Percentiles rank a stretch among this genome's conserved stretches.
Evolutionary conservation across 169 alveolate genomes (phyloP).

Genomic region (Toxoplasma gondii): DNA sequence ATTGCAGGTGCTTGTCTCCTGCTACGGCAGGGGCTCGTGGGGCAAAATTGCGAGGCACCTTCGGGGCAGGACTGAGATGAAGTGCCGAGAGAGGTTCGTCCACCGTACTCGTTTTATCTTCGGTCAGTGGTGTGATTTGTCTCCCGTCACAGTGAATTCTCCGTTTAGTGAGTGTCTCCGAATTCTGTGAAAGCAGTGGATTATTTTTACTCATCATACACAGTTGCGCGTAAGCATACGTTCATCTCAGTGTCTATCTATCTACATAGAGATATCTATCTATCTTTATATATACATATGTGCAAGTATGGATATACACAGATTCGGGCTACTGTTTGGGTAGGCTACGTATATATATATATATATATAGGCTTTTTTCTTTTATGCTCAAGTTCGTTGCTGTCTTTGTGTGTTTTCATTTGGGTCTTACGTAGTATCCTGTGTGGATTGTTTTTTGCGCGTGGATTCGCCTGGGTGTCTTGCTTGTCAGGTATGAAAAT

Average conservation of each 20-base stretch:
- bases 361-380: background rate
- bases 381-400: too few relatives aligned
- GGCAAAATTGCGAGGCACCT: conserved; percentile 70
- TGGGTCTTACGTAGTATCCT: too few relatives aligned
- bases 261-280: background rate
- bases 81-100: conserved; percentile 74
- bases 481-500: conserved; percentile 16
- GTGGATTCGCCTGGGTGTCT: background rate
- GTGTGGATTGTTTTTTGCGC: too few relatives aligned
- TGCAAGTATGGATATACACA: background rate
- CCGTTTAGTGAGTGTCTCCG: background rate
- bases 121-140: background rate
- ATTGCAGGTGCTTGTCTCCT: conserved; percentile 73
- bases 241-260: too few relatives aligned
- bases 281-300: background rate
- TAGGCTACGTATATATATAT: too few relatives aligned
- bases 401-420: too few relatives aligned
- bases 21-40: conserved; percentile 73
- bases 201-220: too few relatives aligned
- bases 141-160: background rate
- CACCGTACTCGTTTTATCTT: background rate
- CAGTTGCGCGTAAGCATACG: too few relatives aligned
- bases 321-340: background rate
- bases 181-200: background rate
- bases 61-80: conserved; percentile 74